Percentiles rank a stretch among this genome's conserved stretches.
Evolutionary conservation across 1,139 yeast species (phyloP).

Genomic region (Diutina ranongensis): DNA sequence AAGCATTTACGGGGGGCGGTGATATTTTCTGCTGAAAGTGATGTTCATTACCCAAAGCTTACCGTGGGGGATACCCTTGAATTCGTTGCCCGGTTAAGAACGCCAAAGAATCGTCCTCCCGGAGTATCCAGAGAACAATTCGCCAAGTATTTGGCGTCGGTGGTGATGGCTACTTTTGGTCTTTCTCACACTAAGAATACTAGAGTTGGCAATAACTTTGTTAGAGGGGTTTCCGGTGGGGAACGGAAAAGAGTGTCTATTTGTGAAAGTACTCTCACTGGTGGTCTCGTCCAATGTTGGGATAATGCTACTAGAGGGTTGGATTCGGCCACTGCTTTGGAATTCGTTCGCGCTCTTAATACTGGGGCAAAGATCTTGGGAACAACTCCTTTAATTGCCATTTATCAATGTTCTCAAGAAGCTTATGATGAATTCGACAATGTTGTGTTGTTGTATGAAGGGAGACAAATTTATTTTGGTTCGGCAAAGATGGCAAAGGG

Average conservation of each 20-base stretch:
- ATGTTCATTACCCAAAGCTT: conserved; percentile 7
- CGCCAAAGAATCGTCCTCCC: conserved; percentile 7
- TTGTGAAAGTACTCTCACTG: conserved; percentile 28
- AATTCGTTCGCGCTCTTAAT: conserved; percentile 18
- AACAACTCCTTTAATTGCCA: conserved; percentile 18
- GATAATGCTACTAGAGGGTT: conserved; percentile 54
- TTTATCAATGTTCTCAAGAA: conserved; percentile 20
- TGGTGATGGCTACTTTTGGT: conserved; percentile 8
- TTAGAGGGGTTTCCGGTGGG: conserved; percentile 34
- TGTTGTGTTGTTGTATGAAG: conserved; percentile 17
- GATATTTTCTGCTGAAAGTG: conserved; percentile 7
- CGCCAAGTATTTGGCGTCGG: conserved; percentile 7
- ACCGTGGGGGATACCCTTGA: conserved; percentile 7
- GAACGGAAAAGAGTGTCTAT: conserved; percentile 35
- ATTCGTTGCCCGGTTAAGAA: conserved; percentile 7
- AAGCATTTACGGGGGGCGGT: conserved; percentile 7
- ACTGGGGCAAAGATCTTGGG: conserved; percentile 16
- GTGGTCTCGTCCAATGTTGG: conserved; percentile 41
- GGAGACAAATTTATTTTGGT: conserved; percentile 18
- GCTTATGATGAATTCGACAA: conserved; percentile 19
- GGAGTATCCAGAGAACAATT: conserved; percentile 6
- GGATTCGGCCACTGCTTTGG: conserved; percentile 44
- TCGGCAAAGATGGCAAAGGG: conserved; percentile 14
- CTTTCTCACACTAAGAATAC: conserved; percentile 14
- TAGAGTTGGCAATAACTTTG: conserved; percentile 26